phyloP scores from a whole-genome alignment of 1,284 basidiomycete species.

The Sanghuangporus baumii region DNA sequence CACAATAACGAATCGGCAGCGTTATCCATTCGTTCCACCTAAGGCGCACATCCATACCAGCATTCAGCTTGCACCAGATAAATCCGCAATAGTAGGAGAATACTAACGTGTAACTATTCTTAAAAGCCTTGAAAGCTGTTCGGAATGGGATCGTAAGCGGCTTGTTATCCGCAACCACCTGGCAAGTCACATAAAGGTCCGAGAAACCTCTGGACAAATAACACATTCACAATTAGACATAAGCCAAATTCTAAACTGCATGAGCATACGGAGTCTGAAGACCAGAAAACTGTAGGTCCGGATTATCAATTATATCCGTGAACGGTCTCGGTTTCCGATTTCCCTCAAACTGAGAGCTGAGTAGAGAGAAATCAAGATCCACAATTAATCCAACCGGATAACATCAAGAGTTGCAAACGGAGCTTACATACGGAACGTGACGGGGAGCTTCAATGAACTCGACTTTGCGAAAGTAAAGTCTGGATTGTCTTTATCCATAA shows the following conservation, averaged over 20 bases:
- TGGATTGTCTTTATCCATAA: conserved; percentile 71
- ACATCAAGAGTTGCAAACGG: background rate
- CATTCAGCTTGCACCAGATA: background rate
- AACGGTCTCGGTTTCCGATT: conserved; percentile 62
- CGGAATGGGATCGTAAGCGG: conserved; percentile 86
- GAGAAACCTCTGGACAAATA: conserved; percentile 56
- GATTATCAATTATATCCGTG: conserved; percentile 72
- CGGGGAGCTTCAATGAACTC: conserved; percentile 78
- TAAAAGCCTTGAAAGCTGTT: conserved; percentile 91
- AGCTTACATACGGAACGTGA: conserved; percentile 83
- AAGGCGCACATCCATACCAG: conserved; percentile 6
- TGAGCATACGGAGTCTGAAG: conserved; percentile 60
- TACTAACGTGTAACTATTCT: conserved; percentile 70
- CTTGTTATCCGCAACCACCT: conserved; percentile 90
- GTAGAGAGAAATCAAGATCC: conserved; percentile 5
- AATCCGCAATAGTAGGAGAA: background rate
- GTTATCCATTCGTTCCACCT: conserved; percentile 97
- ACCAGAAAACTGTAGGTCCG: conserved; percentile 74
- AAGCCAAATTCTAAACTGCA: background rate
- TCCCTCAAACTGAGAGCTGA: conserved; percentile 82
- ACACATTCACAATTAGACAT: background rate
- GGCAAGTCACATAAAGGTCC: conserved; percentile 89
- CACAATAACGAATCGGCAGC: conserved; percentile 86
- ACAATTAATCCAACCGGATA: background rate
- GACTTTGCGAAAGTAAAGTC: conserved; percentile 90